Evolutionary conservation across 495 filamentous ascomycete species (phyloP).

Genomic region (Cryomyces minteri): DNA sequence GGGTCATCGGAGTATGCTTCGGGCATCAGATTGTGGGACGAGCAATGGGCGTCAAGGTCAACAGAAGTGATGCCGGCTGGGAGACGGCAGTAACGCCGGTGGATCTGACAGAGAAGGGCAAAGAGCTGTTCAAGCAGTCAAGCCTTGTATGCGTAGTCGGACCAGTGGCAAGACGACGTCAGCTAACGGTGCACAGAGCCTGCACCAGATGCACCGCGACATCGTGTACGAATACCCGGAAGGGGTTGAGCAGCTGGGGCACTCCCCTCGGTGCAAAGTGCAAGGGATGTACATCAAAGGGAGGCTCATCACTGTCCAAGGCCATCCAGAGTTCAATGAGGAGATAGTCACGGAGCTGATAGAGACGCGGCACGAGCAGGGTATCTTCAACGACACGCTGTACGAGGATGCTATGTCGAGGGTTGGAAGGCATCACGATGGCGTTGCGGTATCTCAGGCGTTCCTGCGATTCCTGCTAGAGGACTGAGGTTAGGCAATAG

Average conservation of each 20-base stretch:
- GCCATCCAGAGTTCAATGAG: conserved; percentile 74
- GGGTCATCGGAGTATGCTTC: conserved; percentile 70
- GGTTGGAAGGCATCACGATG: conserved; percentile 53
- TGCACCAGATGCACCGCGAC: conserved; percentile 87
- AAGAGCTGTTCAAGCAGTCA: conserved; percentile 50
- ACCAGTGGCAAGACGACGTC: not conserved
- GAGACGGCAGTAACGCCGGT: conserved; percentile 60
- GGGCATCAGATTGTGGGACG: conserved; percentile 81
- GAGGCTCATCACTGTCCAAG: conserved; percentile 62
- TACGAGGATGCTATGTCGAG: conserved; percentile 48
- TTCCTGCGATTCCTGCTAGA: conserved; percentile 64
- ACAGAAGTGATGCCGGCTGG: conserved; percentile 54
- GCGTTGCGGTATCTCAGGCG: conserved; percentile 42
- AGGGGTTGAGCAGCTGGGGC: conserved; percentile 42
- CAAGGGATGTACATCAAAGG: conserved; percentile 64
- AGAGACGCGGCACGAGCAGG: conserved; percentile 32
- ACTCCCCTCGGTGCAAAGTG: conserved; percentile 45
- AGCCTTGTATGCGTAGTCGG: conserved; percentile 35
- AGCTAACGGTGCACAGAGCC: conserved; percentile 28
- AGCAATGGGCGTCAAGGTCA: conserved; percentile 51
- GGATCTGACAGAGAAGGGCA: conserved; percentile 49
- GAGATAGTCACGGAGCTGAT: conserved; percentile 60
- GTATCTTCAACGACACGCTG: conserved; percentile 45
- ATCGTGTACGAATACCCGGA: conserved; percentile 47
- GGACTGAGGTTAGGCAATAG: conserved; percentile 4